These are phyloP conservation scores for Marasmius fiardii DNA, from an alignment of 1,284 basidiomycete species.

Conservation along the genomic window DNA sequence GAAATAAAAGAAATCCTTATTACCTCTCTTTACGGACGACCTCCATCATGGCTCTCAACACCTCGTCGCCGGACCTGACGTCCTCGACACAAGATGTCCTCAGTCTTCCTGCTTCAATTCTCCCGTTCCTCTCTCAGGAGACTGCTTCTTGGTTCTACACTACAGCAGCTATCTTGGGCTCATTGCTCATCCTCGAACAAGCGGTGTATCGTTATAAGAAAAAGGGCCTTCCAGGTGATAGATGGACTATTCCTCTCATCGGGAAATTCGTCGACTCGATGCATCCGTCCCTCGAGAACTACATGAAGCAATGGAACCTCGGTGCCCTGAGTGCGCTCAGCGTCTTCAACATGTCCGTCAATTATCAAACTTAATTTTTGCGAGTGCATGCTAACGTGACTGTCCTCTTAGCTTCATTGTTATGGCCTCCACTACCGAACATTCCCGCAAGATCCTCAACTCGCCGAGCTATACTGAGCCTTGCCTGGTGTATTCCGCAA, in stretches of 20 bases:
- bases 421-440: slow-evolving; percentile 91
- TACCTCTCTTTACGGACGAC: neutral
- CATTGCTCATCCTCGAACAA: slow-evolving; percentile 78
- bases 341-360: slow-evolving; percentile 91
- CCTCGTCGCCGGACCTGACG: slow-evolving; percentile 34
- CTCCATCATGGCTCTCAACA: slow-evolving; percentile 32
- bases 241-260: slow-evolving; percentile 93
- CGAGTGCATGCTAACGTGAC: slow-evolving; percentile 9
- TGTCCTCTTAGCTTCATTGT: slow-evolving; percentile 79
- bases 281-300: slow-evolving; percentile 84
- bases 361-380: slow-evolving; percentile 5
- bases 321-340: slow-evolving; percentile 84
- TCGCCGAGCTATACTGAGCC: slow-evolving; percentile 89
- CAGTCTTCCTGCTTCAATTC: slow-evolving; percentile 43
- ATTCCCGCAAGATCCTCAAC: slow-evolving; percentile 90
- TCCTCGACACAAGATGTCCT: slow-evolving; percentile 36
- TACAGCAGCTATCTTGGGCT: slow-evolving; percentile 53
- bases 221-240: slow-evolving; percentile 77
- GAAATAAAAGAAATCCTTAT: neutral
- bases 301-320: slow-evolving; percentile 86
- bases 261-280: slow-evolving; percentile 91
- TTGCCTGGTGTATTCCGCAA: slow-evolving; percentile 92
- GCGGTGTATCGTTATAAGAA: slow-evolving; percentile 86
- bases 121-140: slow-evolving; percentile 32
- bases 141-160: slow-evolving; percentile 63